Conservation (phyloP, 2,329 filamentous ascomycete species). For the Colletotrichum trifolii region DNA sequence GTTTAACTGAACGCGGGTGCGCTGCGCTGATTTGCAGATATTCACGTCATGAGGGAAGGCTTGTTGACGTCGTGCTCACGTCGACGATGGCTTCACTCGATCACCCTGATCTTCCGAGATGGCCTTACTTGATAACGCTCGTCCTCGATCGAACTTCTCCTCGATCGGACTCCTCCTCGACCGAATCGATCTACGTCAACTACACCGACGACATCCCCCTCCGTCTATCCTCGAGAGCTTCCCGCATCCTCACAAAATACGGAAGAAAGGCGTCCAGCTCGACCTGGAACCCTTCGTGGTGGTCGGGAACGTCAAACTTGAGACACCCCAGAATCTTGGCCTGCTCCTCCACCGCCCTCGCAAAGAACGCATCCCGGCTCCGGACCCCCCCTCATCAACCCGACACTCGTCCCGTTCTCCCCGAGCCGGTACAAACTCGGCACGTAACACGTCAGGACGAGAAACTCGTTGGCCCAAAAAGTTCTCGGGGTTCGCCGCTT, state of each 20-base stretch:
- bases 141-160: rapidly evolving
- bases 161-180: rapidly evolving
- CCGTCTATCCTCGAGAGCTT: conserved; percentile 37
- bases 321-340: conserved; percentile 44
- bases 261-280: conserved; percentile 44
- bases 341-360: conserved; percentile 42
- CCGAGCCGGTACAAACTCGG: conserved; percentile 42
- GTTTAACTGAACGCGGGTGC: neutral
- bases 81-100: neutral
- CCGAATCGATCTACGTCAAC: neutral
- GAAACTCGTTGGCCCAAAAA: conserved; percentile 46
- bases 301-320: conserved; percentile 42
- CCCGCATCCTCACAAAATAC: conserved; percentile 41
- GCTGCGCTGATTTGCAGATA: too few species aligned
- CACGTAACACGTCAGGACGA: conserved; percentile 36
- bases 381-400: conserved; percentile 42
- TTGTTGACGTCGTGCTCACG: neutral
- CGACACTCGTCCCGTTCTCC: conserved; percentile 42
- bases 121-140: too few species aligned
- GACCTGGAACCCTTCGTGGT: conserved; percentile 46
- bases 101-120: too few species aligned
- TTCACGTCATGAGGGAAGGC: too few species aligned
- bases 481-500: conserved; percentile 40
- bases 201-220: neutral
- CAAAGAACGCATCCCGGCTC: conserved; percentile 44